Percentiles rank a stretch among this genome's conserved stretches.
These are phyloP conservation scores for Alternaria novae-zelandiae DNA, from an alignment of 2,329 filamentous ascomycete genomes.

Conservation along the genomic window DNA sequence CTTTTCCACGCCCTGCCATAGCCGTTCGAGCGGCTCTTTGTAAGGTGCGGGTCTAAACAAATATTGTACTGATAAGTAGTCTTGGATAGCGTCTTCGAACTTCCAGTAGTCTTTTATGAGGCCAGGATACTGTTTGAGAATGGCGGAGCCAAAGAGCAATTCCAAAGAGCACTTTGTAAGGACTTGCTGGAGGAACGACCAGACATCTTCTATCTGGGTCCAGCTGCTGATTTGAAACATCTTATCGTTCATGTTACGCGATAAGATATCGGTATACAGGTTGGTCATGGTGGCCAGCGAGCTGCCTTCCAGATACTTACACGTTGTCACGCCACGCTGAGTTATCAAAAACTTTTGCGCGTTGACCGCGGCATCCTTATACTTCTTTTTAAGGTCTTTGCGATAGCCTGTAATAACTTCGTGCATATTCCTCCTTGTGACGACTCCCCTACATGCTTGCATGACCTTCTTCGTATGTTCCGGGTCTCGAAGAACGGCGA, in stretches of 20 bases:
- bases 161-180: slow-evolving; percentile 32
- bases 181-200: slow-evolving; percentile 38
- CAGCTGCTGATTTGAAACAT: slow-evolving; percentile 38
- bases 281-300: slow-evolving; percentile 15
- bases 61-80: neutral
- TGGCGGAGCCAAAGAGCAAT: slow-evolving; percentile 30
- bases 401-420: slow-evolving; percentile 24
- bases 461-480: slow-evolving; percentile 27
- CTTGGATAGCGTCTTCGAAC: slow-evolving; percentile 29
- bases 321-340: slow-evolving; percentile 9
- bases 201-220: slow-evolving; percentile 41
- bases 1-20: slow-evolving; percentile 27
- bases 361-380: slow-evolving; percentile 1
- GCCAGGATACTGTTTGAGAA: slow-evolving; percentile 34
- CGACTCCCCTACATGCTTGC: slow-evolving; percentile 11
- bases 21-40: slow-evolving; percentile 21
- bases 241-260: slow-evolving; percentile 34
- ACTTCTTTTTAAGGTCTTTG: slow-evolving; percentile 6
- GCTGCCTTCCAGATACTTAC: slow-evolving; percentile 23
- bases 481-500: slow-evolving; percentile 29
- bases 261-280: slow-evolving; percentile 28
- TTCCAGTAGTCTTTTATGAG: slow-evolving; percentile 36
- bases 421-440: slow-evolving; percentile 6
- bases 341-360: neutral
- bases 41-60: neutral